These are phyloP conservation scores for Goffeauzyma gilvescens DNA, from an alignment of 768 basidiomycete genomes.

Conservation along the genomic window DNA sequence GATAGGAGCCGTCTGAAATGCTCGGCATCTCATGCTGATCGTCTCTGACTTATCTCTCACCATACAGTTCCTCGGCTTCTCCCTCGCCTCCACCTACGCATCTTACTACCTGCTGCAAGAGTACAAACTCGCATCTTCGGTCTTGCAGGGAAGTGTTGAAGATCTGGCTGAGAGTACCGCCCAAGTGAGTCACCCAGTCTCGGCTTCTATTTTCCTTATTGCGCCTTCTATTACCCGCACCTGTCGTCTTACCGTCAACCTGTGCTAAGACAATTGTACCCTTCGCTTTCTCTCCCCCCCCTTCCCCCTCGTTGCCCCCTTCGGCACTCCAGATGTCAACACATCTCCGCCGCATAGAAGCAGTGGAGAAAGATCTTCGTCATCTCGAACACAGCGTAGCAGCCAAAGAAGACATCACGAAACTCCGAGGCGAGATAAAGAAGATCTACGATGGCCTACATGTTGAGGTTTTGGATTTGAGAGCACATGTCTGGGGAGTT, in stretches of 20 bases:
- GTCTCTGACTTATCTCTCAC: background rate
- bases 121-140: slow-evolving; percentile 71
- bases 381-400: slow-evolving; percentile 47
- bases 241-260: too few species aligned
- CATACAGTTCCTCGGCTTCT: slow-evolving; percentile 55
- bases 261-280: too few species aligned
- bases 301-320: too few species aligned
- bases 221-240: too few species aligned
- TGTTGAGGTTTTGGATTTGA: slow-evolving; percentile 28
- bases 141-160: slow-evolving; percentile 68
- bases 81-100: slow-evolving; percentile 65
- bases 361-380: slow-evolving; percentile 76
- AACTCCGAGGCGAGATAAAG: slow-evolving; percentile 62
- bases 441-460: slow-evolving; percentile 46
- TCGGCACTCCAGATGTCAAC: slow-evolving; percentile 29
- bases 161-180: slow-evolving; percentile 67
- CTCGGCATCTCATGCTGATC: background rate
- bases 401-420: slow-evolving; percentile 60
- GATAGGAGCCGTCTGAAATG: background rate
- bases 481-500: slow-evolving; percentile 32
- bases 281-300: too few species aligned
- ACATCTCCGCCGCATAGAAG: slow-evolving; percentile 37
- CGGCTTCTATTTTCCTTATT: too few species aligned
- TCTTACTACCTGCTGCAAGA: slow-evolving; percentile 78
- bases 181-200: slow-evolving; percentile 48